Conservation (phyloP, 148 eudicot species). For the Beta vulgaris region DNA sequence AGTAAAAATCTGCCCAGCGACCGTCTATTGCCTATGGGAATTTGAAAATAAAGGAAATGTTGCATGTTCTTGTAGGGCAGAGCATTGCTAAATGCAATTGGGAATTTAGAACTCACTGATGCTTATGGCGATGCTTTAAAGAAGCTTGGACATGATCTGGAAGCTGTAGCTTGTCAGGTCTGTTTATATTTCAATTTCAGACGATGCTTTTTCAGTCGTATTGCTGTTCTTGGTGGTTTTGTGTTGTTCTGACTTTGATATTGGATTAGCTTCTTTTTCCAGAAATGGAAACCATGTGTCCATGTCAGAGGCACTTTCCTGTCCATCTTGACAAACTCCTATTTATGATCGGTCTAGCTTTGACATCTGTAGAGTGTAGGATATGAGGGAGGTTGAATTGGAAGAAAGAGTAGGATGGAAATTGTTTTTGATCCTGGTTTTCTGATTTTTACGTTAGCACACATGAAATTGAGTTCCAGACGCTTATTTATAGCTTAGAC, state of each 20-base stretch:
- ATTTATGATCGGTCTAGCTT: too few species aligned
- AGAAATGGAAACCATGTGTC: too few species aligned
- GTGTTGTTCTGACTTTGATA: neutral
- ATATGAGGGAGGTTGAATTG: too few species aligned
- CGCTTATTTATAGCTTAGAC: too few species aligned
- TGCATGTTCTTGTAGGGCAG: conserved; percentile 56
- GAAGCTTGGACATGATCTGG: conserved; percentile 72
- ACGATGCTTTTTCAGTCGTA: neutral
- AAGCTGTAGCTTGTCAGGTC: conserved; percentile 82
- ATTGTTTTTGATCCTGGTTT: too few species aligned
- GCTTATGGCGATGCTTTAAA: conserved; percentile 75
- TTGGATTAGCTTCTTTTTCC: neutral
- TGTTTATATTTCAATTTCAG: neutral
- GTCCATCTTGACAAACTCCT: too few species aligned
- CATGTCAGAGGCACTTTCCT: too few species aligned
- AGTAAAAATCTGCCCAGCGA: neutral
- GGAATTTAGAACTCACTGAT: conserved; percentile 77
- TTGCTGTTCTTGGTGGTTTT: neutral
- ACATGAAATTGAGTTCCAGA: too few species aligned
- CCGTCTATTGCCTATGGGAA: neutral
- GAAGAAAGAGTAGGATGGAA: too few species aligned
- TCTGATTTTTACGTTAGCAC: too few species aligned
- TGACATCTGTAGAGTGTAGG: too few species aligned
- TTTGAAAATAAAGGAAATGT: neutral
- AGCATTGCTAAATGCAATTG: conserved; percentile 85